Evolutionary conservation across 176 grass and related monocot species (phyloP).

Genomic region (Cocos nucifera): DNA sequence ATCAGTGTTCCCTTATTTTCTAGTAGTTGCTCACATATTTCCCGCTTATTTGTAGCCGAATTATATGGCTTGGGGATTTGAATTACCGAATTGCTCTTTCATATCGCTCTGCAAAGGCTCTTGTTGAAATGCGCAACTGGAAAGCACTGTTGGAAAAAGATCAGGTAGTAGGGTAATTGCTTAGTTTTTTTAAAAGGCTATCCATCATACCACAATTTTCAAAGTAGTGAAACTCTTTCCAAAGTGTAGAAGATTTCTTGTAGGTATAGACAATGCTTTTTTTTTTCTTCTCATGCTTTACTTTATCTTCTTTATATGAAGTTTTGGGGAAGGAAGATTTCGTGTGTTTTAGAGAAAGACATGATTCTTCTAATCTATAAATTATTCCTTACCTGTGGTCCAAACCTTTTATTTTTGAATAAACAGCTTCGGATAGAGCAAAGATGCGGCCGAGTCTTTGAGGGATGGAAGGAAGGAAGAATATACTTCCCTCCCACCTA

Average conservation of each 20-base stretch:
- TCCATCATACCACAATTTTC: too few species aligned
- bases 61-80: slow-evolving; percentile 97
- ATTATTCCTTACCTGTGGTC: not conserved
- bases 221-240: too few species aligned
- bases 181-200: too few species aligned
- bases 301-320: too few species aligned
- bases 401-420: slow-evolving; percentile 7
- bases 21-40: too few species aligned
- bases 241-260: too few species aligned
- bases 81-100: slow-evolving; percentile 98
- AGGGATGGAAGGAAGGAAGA: slow-evolving; percentile 76
- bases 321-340: too few species aligned
- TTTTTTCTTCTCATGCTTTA: too few species aligned
- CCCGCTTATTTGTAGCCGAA: slow-evolving; percentile 33
- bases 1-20: too few species aligned
- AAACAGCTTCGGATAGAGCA: slow-evolving; percentile 78
- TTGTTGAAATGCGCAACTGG: slow-evolving; percentile 98
- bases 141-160: slow-evolving; percentile 97
- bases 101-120: slow-evolving; percentile 89
- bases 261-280: too few species aligned
- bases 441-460: slow-evolving; percentile 77
- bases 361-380: not conserved
- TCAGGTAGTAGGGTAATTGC: slow-evolving; percentile 47
- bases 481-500: slow-evolving; percentile 98
- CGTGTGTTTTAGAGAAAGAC: too few species aligned